Base-by-base conservation (phyloP, 345 rosid species). In the Salix udensis region DNA sequence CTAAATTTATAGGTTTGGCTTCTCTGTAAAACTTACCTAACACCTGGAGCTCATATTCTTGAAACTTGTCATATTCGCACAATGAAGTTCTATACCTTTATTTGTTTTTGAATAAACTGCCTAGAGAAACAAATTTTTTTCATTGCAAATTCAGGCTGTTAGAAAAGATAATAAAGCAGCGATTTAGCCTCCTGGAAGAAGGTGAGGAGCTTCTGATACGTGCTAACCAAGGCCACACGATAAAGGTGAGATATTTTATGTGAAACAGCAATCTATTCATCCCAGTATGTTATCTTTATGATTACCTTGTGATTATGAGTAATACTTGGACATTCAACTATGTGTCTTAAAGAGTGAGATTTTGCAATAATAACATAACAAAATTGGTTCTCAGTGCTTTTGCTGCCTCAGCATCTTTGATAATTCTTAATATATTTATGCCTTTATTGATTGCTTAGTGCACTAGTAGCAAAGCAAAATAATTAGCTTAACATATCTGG, bases 141-240 rank as follows among this genome's bases (percentile, higher is more conserved):
- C 24, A 30, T 62, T 53, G 74, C n/a, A 28, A 73, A 15, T 79
- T 83, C 72, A 93, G 97, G 97, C 93, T 44, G 97, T 91, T 67
- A 83, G 94, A 82, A 90, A 74, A 78, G 97, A 94, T 81, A 94
- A 88, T 72, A 94, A 94, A 94, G 80, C 97, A 91, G 80, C 85
- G 98, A 24, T 88, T 94, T 75, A 84, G 93, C 72, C 94, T 94
- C 19, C 39, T 87, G 26, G 97, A 90, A 80, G 98, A 92, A 77
- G 84, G 88, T 26, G 96, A 89, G 16, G 94, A 90, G 82, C 89
- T 91, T 83, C 77, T 88, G 65, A 89, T 93, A 44, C 97, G 96
- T 40, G 98, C 97, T 68, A 95, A 95, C 83, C 98, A 93, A 88
- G 98, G 98, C 55, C 98, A 95, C 79, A 86, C 98, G 1, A 73